Base-by-base conservation (phyloP, 2,329 filamentous ascomycete genomes). In the Ceratocystis diversiconidia region DNA sequence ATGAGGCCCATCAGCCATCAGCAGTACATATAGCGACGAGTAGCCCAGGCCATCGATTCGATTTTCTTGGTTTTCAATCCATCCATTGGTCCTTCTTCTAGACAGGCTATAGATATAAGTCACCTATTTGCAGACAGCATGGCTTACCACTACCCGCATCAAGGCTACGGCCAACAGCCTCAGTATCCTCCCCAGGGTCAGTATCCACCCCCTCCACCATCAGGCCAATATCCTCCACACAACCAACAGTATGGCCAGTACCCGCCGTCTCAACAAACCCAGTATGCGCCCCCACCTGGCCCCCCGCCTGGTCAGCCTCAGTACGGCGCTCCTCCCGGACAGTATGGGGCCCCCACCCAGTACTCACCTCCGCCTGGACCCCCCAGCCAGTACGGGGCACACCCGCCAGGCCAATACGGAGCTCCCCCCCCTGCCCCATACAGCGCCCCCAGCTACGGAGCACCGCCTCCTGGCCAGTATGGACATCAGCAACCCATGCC, bases 221-320 rank as follows among this genome's bases (percentile, higher is more conserved):
- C 72, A 72, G 48, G 71, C 22, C 36, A 41, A 41, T 41, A 41
- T 2, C 48, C 73, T 60, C 72, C 72, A 52, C 71, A 71, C 65
- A 55, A 57, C 30, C 61, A 63, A 30, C 73, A 74, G 46, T 79
- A 79, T 63, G 76, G 76, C 36, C 74, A 75, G 22, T 50, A 62
- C 41, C 48, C 52, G 5, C 41, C 65, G 46, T 77, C 25, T 74
- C 78, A 32, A 15, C 64, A 57, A 15, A 48, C 69, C 62, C 65
- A 71, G 62, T 68, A 68, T n/a, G 57, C 62, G 8, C 66, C 66
- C 41, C 48, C 63, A n/a, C 19, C 44, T 7, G 62, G 63, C 4
- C 67, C 62, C 3, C 65, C 67, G n/a, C 65, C 64, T 17, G 55
- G 63, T 36, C 71, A 70, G 28, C 30, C 44, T 43, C 46, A 61